Evolutionary conservation across 2,329 filamentous ascomycete genomes (phyloP).

Genomic region (Cytospora piceae): DNA sequence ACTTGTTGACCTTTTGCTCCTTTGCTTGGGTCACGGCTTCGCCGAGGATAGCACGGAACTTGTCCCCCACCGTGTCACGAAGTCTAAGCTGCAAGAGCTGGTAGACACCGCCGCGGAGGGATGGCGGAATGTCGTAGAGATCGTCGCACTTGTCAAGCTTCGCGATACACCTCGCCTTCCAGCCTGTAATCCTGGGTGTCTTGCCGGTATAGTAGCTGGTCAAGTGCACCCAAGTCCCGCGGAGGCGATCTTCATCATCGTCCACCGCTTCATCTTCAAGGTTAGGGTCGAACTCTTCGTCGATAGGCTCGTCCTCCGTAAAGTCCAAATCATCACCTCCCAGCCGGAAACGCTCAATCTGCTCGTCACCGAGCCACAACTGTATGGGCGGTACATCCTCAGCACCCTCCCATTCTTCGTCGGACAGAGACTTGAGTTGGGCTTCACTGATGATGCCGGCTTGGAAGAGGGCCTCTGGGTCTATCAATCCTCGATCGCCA

Average conservation of each 20-base stretch:
- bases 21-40: conserved; percentile 54
- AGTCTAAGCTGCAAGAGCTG: conserved; percentile 61
- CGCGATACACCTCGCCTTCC: conserved; percentile 28
- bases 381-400: conserved; percentile 33
- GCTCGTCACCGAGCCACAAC: conserved; percentile 62
- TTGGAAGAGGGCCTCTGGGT: conserved; percentile 56
- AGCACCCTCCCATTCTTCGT: conserved; percentile 44
- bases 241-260: conserved; percentile 45
- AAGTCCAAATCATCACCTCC: conserved; percentile 11
- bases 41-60: conserved; percentile 54
- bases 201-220: conserved; percentile 46
- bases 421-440: conserved; percentile 66
- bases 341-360: conserved; percentile 37
- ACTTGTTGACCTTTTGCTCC: conserved; percentile 59
- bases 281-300: conserved; percentile 55
- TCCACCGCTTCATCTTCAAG: conserved; percentile 43
- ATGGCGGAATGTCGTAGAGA: conserved; percentile 61
- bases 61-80: conserved; percentile 49
- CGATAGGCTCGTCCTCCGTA: conserved; percentile 54
- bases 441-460: conserved; percentile 62
- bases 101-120: conserved; percentile 67
- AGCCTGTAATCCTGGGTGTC: conserved; percentile 33
- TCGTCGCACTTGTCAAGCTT: conserved; percentile 45
- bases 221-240: conserved; percentile 49
- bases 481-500: conserved; percentile 48